Evolutionary conservation across 2,329 filamentous ascomycete genomes (phyloP).

Genomic region (Verticillium nubilum): DNA sequence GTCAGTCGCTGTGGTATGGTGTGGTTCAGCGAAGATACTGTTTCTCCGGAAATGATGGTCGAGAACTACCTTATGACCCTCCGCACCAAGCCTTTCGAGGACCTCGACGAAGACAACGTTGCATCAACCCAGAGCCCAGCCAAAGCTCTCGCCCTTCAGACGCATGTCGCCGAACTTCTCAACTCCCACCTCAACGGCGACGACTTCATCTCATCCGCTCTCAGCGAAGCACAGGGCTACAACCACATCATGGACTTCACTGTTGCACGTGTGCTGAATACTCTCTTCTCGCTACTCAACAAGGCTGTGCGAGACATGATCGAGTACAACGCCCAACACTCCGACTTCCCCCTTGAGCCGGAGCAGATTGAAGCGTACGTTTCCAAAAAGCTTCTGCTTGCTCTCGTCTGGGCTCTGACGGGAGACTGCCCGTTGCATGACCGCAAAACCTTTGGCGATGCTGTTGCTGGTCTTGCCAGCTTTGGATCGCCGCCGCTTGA

Average conservation of each 20-base stretch:
- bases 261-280: slow-evolving; percentile 81
- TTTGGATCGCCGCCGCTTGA: slow-evolving; percentile 80
- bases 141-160: slow-evolving; percentile 74
- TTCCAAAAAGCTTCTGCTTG: slow-evolving; percentile 89
- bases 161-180: slow-evolving; percentile 73
- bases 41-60: slow-evolving; percentile 89
- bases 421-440: slow-evolving; percentile 88
- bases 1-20: slow-evolving; percentile 99
- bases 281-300: slow-evolving; percentile 91
- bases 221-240: slow-evolving; percentile 70
- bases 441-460: slow-evolving; percentile 85
- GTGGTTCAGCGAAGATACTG: slow-evolving; percentile 98
- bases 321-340: slow-evolving; percentile 92
- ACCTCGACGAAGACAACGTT: slow-evolving; percentile 87
- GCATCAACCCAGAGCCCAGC: slow-evolving; percentile 69
- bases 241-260: slow-evolving; percentile 99
- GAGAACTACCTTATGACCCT: slow-evolving; percentile 83
- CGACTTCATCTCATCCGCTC: slow-evolving; percentile 71
- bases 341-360: slow-evolving; percentile 86
- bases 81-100: slow-evolving; percentile 80
- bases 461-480: slow-evolving; percentile 73
- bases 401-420: slow-evolving; percentile 90
- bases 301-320: slow-evolving; percentile 88
- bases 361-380: slow-evolving; percentile 88
- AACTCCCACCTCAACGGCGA: slow-evolving; percentile 71